These are phyloP conservation scores for Thuidium tamariscinum DNA, from an alignment of 225 moss, liverwort and hornwort genomes.

Conservation along the genomic window DNA sequence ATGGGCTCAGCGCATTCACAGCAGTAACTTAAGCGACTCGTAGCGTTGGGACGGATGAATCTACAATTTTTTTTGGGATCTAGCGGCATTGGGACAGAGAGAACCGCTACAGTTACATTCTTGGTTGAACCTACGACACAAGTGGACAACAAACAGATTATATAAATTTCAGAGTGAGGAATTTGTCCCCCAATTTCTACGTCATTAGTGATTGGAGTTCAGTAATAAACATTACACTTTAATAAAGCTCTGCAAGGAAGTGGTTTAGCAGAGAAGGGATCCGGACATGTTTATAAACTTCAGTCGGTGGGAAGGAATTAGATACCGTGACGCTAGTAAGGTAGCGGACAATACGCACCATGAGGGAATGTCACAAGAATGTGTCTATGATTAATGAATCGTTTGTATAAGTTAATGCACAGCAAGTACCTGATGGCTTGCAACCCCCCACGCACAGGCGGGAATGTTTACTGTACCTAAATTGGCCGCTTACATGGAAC, in stretches of 20 bases:
- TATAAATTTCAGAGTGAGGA: background rate
- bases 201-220: background rate
- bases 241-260: background rate
- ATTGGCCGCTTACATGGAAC: conserved; percentile 25
- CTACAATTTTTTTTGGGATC: background rate
- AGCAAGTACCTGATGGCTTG: conserved; percentile 32
- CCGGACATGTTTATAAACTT: background rate
- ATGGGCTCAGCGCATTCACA: background rate
- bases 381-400: conserved; percentile 15
- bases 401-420: conserved; percentile 22
- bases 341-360: background rate
- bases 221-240: background rate
- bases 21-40: background rate
- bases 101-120: background rate
- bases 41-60: background rate
- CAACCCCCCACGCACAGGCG: conserved; percentile 18
- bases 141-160: background rate
- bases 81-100: background rate
- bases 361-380: conserved; percentile 23
- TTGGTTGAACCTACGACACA: background rate
- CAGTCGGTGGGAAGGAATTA: background rate
- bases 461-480: conserved; percentile 28
- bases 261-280: background rate
- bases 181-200: background rate
- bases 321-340: background rate